Conservation (phyloP, 371 early-diverging fungal genomes). For the Saksenaea oblongispora region DNA sequence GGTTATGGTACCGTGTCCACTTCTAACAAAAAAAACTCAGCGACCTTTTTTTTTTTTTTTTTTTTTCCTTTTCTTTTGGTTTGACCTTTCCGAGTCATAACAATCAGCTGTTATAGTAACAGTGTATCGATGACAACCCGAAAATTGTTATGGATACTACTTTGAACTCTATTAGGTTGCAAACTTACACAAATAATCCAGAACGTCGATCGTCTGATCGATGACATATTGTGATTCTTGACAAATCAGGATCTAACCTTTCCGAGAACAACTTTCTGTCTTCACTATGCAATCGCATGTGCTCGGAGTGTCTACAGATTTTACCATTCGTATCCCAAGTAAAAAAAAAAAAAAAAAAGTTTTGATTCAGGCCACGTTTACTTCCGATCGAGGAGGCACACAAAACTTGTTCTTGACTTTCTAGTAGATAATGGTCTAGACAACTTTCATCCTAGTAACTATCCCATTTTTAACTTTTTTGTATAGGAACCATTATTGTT, state of each 20-base stretch:
- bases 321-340: no score
- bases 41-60: not conserved
- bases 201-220: not conserved
- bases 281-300: not conserved
- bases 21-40: not conserved
- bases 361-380: not conserved
- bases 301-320: no score
- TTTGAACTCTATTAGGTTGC: not conserved
- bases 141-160: not conserved
- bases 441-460: no score
- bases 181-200: not conserved
- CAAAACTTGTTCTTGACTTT: not conserved
- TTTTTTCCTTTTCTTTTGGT: not conserved
- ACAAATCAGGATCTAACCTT: not conserved
- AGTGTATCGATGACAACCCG: not conserved
- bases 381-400: not conserved
- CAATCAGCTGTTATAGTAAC: not conserved
- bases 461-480: not conserved
- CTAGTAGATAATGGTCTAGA: no score
- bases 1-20: not conserved
- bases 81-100: not conserved
- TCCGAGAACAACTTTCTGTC: not conserved
- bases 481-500: not conserved
- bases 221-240: not conserved
- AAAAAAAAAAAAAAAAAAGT: constrained; percentile 14